Base-by-base conservation (phyloP, 2,329 filamentous ascomycete species). In the Fusarium clavum region DNA sequence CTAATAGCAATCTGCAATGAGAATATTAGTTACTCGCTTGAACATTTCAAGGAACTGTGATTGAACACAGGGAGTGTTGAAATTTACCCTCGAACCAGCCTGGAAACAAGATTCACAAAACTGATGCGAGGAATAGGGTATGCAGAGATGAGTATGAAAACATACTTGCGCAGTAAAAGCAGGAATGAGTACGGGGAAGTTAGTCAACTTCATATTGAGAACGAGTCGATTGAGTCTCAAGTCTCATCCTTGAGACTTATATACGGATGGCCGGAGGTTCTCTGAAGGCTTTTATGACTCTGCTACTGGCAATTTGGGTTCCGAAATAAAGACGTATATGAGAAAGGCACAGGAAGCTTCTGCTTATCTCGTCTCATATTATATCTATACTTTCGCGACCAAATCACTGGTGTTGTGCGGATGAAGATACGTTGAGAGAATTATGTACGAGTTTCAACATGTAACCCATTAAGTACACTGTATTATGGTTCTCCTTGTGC, bases 131-230 rank as follows among this genome's bases (percentile, higher is more conserved):
- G 38, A 12, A 46, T 12, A 49, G n/a, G 20, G 38, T 34, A 22
- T 29, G 22, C 18, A 44, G 22, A 14, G 32, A 58, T 25, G 25
- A 14, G 18, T 45, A 22, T 34, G 32, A 6, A 22, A 46, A 75
- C 77, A 64, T 76, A 81, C 79, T 57, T 77, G 75, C 13, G 77
- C 76, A 22, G 77, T 80, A 69, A 81, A 81, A 43, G 80, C 80
- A 32, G 80, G 80, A 45, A 81, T 76, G 22, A 81, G 76, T 32
- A 77, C 75, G 40, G 79, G 77, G 60, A 81, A 81, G 67, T 77
- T 73, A 46, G 77, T 70, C 65, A 81, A 75, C 62, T 74, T 77
- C 73, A 77, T 77, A 32, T 56, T 63, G 61, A 47, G 48, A 57
- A 48, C 18, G 10, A 40, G 24, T 32, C 25, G 52, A 38, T 41